These are phyloP conservation scores for Neckera pumila DNA, from an alignment of 225 moss, liverwort and hornwort genomes.

Conservation along the genomic window DNA sequence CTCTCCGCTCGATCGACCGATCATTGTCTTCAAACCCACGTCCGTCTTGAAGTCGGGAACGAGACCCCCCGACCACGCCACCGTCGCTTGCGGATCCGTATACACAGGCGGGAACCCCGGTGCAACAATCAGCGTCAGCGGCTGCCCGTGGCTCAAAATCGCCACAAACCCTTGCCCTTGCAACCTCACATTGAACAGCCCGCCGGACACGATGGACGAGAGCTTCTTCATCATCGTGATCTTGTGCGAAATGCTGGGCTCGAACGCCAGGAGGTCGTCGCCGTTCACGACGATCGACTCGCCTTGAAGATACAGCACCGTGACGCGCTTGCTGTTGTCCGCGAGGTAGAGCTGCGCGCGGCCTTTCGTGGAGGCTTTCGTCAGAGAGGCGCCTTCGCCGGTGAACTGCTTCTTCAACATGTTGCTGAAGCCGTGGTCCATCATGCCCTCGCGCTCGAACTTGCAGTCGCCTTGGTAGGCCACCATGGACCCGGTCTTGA, in stretches of 20 bases:
- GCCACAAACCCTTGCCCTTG: slow-evolving; percentile 57
- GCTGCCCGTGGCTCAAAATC: slow-evolving; percentile 47
- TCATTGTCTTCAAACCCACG: slow-evolving; percentile 35
- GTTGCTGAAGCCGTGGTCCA: slow-evolving; percentile 53
- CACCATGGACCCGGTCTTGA: slow-evolving; percentile 62
- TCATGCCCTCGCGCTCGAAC: slow-evolving; percentile 47
- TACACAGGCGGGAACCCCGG: slow-evolving; percentile 45
- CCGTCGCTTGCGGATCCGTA: slow-evolving; percentile 66
- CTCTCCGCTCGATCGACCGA: slow-evolving; percentile 42
- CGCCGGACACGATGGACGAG: slow-evolving; percentile 44
- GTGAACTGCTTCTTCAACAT: slow-evolving; percentile 53
- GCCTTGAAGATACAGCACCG: slow-evolving; percentile 39
- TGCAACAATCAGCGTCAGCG: slow-evolving; percentile 34
- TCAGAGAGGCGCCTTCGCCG: slow-evolving; percentile 38
- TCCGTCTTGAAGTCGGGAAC: slow-evolving; percentile 55
- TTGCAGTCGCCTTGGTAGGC: slow-evolving; percentile 59
- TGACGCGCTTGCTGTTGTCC: slow-evolving; percentile 49
- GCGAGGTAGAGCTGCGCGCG: slow-evolving; percentile 64
- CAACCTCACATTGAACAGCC: slow-evolving; percentile 42
- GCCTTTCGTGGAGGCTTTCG: slow-evolving; percentile 19
- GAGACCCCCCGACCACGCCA: slow-evolving; percentile 53
- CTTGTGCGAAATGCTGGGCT: slow-evolving; percentile 33
- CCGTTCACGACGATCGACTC: slow-evolving; percentile 73
- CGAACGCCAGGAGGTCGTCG: slow-evolving; percentile 52
- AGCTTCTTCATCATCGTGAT: slow-evolving; percentile 60